phyloP scores from a whole-genome alignment of 2,329 filamentous ascomycete genomes.

The Calonectria hawksworthii region DNA sequence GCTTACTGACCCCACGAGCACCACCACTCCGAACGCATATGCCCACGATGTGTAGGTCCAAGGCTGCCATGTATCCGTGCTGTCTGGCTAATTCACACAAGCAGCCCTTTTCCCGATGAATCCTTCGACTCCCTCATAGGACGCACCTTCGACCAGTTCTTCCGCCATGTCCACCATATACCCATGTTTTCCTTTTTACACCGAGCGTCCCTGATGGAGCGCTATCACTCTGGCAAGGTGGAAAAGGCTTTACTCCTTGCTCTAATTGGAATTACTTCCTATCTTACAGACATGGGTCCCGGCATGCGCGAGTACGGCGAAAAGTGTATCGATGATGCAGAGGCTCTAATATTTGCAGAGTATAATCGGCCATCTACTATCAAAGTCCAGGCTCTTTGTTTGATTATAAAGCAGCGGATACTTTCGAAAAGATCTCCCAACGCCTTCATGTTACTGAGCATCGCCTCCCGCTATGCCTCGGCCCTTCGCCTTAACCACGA shows the following conservation, averaged over 20 bases:
- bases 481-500: conserved; percentile 61
- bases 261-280: conserved; percentile 68
- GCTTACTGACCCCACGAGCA: conserved; percentile 51
- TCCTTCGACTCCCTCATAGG: conserved; percentile 64
- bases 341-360: conserved; percentile 65
- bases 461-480: conserved; percentile 59
- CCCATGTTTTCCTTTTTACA: conserved; percentile 72
- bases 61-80: background rate
- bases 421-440: conserved; percentile 59
- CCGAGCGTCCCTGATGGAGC: conserved; percentile 71
- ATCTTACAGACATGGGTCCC: conserved; percentile 68
- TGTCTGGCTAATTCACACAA: conserved; percentile 38
- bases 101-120: conserved; percentile 55
- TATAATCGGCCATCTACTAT: conserved; percentile 70
- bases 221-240: conserved; percentile 69
- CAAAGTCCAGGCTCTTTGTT: conserved; percentile 64
- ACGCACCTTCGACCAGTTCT: conserved; percentile 69
- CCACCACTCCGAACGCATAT: conserved; percentile 51
- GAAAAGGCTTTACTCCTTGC: conserved; percentile 68
- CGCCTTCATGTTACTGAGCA: conserved; percentile 60
- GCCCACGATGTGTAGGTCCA: conserved; percentile 53
- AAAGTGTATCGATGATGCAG: conserved; percentile 68
- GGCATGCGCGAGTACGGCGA: conserved; percentile 66
- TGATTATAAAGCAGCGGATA: conserved; percentile 61
- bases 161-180: conserved; percentile 71